Percentiles rank a stretch among this genome's conserved stretches.
phyloP scores from a whole-genome alignment of 305 asterid genomes.

The Fraxinus albicans region DNA sequence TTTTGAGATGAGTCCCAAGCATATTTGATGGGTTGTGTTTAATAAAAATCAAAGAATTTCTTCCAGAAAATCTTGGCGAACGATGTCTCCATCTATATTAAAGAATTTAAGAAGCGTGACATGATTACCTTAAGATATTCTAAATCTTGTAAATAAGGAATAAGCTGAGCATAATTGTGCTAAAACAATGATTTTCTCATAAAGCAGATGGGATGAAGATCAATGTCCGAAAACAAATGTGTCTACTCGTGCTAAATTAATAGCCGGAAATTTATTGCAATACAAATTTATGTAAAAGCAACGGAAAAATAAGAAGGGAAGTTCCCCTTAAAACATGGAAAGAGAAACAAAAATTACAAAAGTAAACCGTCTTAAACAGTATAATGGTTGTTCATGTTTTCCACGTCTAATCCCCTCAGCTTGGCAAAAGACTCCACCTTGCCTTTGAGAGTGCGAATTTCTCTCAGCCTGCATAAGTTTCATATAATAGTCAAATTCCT shows the following conservation, averaged over 20 bases:
- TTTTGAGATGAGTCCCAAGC: background rate
- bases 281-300: background rate
- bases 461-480: constrained; percentile 44
- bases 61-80: background rate
- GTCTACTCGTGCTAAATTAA: background rate
- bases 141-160: background rate
- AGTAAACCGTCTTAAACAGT: constrained; percentile 31
- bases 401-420: constrained; percentile 51
- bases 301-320: background rate
- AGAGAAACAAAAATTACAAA: background rate
- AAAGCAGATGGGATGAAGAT: background rate
- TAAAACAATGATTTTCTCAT: constrained; percentile 5
- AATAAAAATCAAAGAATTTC: background rate
- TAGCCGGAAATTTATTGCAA: background rate
- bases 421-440: constrained; percentile 56
- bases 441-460: constrained; percentile 55
- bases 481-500: background rate
- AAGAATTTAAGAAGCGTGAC: background rate
- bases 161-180: background rate
- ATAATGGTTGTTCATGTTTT: constrained; percentile 47
- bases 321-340: background rate
- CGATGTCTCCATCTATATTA: background rate
- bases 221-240: background rate
- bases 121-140: background rate
- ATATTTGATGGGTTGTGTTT: background rate